Conservation (phyloP, 2,329 filamentous ascomycete genomes). For the Neocucurbitaria cava region DNA sequence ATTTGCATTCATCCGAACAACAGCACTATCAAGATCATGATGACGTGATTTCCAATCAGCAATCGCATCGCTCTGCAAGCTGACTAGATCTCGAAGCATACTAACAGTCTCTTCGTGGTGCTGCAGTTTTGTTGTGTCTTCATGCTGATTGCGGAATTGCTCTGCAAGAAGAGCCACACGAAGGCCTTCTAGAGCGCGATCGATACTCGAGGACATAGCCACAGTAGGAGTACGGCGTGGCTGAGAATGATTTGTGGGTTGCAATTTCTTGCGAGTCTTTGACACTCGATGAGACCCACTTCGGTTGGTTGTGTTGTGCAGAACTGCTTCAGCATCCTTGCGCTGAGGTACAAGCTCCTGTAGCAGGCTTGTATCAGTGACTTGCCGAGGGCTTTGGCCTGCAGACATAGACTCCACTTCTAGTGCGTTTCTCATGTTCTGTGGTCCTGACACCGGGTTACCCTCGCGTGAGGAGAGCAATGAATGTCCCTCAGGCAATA, state of each 20-base stretch:
- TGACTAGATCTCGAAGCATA: conserved; percentile 12
- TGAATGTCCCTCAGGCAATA: not conserved
- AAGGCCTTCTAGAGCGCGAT: conserved; percentile 12
- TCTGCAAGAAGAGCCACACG: conserved; percentile 17
- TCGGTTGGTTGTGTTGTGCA: not conserved
- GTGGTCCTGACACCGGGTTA: not conserved
- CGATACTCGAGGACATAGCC: conserved; percentile 2
- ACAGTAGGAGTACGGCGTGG: not conserved
- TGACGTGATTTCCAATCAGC: conserved; percentile 14
- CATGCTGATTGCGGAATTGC: conserved; percentile 13
- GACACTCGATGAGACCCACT: conserved; percentile 6
- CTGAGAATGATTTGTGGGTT: not conserved
- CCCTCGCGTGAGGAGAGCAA: not conserved
- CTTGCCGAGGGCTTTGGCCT: not conserved
- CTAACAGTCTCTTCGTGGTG: conserved; percentile 12
- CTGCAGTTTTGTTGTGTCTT: conserved; percentile 1
- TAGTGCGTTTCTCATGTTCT: not conserved
- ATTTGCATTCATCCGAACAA: conserved; percentile 18
- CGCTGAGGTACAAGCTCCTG: not conserved
- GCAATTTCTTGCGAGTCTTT: conserved; percentile 16
- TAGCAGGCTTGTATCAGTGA: not conserved
- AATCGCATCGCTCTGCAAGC: conserved; percentile 12
- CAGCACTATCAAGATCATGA: not conserved
- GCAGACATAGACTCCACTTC: not conserved
- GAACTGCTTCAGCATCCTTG: not conserved